Evolutionary conservation across 2,329 filamentous ascomycete genomes (phyloP).

Genomic region (Herpotrichia juniperi): DNA sequence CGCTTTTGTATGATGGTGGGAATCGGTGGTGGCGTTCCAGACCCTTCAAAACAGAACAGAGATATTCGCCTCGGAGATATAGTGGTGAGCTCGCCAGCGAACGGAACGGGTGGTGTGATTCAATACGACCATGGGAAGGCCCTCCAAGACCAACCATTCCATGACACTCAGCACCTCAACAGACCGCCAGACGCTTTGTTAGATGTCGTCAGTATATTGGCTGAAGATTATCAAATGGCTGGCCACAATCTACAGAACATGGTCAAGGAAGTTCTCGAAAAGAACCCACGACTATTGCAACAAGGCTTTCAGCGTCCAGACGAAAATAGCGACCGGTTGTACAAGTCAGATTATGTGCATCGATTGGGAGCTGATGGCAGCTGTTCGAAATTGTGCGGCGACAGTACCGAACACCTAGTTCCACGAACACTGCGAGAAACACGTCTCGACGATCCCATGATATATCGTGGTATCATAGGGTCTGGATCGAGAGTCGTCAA

Average conservation of each 20-base stretch:
- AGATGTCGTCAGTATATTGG: conserved; percentile 22
- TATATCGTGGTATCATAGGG: conserved; percentile 3
- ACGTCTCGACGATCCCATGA: neutral
- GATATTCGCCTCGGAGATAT: conserved; percentile 46
- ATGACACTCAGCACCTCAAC: conserved; percentile 14
- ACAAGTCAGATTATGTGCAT: conserved; percentile 4
- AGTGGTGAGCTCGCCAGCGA: conserved; percentile 29
- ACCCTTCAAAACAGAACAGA: conserved; percentile 17
- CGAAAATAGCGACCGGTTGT: conserved; percentile 31
- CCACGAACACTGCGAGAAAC: neutral
- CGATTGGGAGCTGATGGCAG: neutral
- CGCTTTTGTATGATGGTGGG: conserved; percentile 26
- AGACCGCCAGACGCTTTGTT: conserved; percentile 21
- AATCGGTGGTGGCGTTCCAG: conserved; percentile 23
- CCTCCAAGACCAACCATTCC: conserved; percentile 18
- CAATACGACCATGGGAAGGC: conserved; percentile 38
- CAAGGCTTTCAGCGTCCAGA: conserved; percentile 31
- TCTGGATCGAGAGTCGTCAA: neutral
- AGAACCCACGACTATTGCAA: conserved; percentile 28
- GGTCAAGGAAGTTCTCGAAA: conserved; percentile 24
- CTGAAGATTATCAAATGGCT: conserved; percentile 16
- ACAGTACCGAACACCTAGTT: too few species aligned
- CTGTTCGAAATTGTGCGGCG: too few species aligned
- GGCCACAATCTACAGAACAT: conserved; percentile 13
- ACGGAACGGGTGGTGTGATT: conserved; percentile 24